Percentiles rank a stretch among this genome's conserved stretches.
phyloP scores from a whole-genome alignment of 768 basidiomycete genomes.

The Leucosporidium scottii region DNA sequence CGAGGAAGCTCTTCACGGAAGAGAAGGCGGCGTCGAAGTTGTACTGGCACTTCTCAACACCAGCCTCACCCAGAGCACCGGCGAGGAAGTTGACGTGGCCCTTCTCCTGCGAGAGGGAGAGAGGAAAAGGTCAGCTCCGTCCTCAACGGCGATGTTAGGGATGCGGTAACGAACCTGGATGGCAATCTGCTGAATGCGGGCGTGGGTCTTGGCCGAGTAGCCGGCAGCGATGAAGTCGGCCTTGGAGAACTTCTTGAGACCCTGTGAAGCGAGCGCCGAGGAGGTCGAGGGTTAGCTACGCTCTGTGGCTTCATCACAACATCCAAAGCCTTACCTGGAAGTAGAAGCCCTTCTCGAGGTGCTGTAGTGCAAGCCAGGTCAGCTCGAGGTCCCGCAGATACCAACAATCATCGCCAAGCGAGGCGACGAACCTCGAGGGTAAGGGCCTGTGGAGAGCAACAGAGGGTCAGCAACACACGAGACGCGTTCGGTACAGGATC shows the following conservation, averaged over 20 bases:
- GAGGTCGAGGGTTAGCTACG: too few species aligned
- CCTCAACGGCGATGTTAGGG: too few species aligned
- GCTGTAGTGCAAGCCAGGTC: neutral
- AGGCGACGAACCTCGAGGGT: constrained; percentile 13
- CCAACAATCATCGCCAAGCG: neutral
- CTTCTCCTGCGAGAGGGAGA: constrained; percentile 5
- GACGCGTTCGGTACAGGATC: neutral
- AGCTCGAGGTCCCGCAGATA: neutral
- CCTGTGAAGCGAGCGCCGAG: neutral
- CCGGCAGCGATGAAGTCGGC: constrained; percentile 23
- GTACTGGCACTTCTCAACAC: constrained; percentile 6
- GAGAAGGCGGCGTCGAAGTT: neutral
- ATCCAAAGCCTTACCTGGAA: constrained; percentile 4
- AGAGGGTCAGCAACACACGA: neutral
- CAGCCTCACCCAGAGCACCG: constrained; percentile 9
- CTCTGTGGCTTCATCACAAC: neutral
- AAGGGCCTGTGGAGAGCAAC: constrained; percentile 2
- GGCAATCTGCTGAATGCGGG: neutral
- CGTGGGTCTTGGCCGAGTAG: constrained; percentile 1
- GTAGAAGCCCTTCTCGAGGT: constrained; percentile 6
- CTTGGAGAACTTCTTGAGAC: constrained; percentile 16
- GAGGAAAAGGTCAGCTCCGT: too few species aligned
- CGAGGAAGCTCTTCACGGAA: too few species aligned
- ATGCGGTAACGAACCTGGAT: neutral
- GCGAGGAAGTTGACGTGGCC: constrained; percentile 18